Evolutionary conservation across 2,329 filamentous ascomycete species (phyloP).

Genomic region (Delphinella strobiligena): DNA sequence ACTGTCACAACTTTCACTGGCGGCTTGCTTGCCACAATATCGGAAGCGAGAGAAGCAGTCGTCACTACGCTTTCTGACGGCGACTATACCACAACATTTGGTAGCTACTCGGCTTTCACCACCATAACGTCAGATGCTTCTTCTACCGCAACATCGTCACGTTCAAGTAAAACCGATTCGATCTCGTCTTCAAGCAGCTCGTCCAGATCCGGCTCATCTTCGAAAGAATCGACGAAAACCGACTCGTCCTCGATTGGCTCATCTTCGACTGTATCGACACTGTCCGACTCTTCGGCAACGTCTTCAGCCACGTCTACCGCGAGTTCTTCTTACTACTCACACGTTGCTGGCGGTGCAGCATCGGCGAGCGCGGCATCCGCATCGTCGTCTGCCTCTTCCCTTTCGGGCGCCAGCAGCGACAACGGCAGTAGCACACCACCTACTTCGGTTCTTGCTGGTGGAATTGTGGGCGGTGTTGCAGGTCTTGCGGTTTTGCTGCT

Average conservation of each 20-base stretch:
- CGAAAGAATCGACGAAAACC: not conserved
- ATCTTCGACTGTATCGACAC: not conserved
- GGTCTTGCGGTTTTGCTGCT: slow-evolving; percentile 41
- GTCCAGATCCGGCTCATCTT: not conserved
- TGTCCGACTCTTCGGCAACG: not conserved
- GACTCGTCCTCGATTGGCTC: not conserved
- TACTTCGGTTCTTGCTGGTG: slow-evolving; percentile 46
- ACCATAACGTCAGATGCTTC: too few relatives aligned
- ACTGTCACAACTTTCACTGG: slow-evolving; percentile 8
- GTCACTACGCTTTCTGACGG: slow-evolving; percentile 9
- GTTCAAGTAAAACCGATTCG: too few relatives aligned
- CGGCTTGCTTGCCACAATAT: slow-evolving; percentile 5
- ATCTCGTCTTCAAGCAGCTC: too few relatives aligned
- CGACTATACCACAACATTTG: slow-evolving; percentile 6
- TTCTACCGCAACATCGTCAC: too few relatives aligned
- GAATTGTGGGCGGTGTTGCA: slow-evolving; percentile 50
- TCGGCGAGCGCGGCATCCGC: slow-evolving; percentile 2
- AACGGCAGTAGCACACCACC: slow-evolving; percentile 21
- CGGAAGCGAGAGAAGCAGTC: slow-evolving; percentile 1
- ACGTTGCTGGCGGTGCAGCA: not conserved
- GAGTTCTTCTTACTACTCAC: too few relatives aligned
- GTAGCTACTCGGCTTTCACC: slow-evolving; percentile 1
- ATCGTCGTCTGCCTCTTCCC: slow-evolving; percentile 1
- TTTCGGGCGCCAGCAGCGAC: slow-evolving; percentile 3
- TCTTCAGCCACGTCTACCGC: too few relatives aligned